Evolutionary conservation across 768 basidiomycete species (phyloP).

Genomic region (Artomyces pyxidatus): DNA sequence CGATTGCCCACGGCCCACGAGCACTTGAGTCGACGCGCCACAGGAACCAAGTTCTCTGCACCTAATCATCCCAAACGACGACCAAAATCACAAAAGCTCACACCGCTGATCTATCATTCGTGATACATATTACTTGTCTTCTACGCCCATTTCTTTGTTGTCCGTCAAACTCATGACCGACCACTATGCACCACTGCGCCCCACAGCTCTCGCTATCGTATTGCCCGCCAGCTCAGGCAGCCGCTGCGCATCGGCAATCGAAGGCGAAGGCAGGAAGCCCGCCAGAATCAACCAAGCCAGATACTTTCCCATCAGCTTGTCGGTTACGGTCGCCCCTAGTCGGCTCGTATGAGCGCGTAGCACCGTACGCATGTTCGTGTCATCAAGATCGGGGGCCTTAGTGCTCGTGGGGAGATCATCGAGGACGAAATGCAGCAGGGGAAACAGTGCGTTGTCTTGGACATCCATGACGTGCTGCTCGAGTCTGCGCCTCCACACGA

Average conservation of each 20-base stretch:
- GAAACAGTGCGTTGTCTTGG: slow-evolving; percentile 96
- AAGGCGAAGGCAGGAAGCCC: slow-evolving; percentile 65
- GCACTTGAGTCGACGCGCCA: too few species aligned
- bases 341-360: slow-evolving; percentile 32
- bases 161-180: too few species aligned
- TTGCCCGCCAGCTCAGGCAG: slow-evolving; percentile 39
- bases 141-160: too few species aligned
- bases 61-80: too few species aligned
- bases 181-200: slow-evolving; percentile 71
- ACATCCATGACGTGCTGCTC: slow-evolving; percentile 35
- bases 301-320: slow-evolving; percentile 76
- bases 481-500: slow-evolving; percentile 28
- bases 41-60: too few species aligned
- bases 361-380: slow-evolving; percentile 70
- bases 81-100: too few species aligned
- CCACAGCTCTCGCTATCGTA: slow-evolving; percentile 51
- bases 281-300: slow-evolving; percentile 87
- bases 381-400: slow-evolving; percentile 86
- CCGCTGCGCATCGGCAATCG: slow-evolving; percentile 27
- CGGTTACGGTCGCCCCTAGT: slow-evolving; percentile 56
- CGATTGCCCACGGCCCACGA: too few species aligned
- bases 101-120: too few species aligned
- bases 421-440: slow-evolving; percentile 91
- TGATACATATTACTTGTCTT: too few species aligned
- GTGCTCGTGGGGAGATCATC: slow-evolving; percentile 97